phyloP scores from a whole-genome alignment of 257 asterid species.

The Solanum virginianum region DNA sequence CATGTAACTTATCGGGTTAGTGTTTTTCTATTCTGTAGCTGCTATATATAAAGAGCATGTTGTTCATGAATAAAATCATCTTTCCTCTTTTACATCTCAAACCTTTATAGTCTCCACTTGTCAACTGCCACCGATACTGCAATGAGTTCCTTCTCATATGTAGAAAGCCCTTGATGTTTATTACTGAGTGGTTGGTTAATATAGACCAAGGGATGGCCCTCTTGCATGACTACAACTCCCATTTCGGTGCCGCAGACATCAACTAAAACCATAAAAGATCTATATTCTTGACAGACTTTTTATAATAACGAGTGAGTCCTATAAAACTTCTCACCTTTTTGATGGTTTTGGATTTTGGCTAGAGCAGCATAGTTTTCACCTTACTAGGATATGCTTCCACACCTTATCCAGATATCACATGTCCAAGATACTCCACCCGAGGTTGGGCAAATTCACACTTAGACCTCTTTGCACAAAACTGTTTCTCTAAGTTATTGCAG shows the following conservation, averaged over 20 bases:
- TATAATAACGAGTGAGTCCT: background rate
- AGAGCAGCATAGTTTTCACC: background rate
- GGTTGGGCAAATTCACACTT: background rate
- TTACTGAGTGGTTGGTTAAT: background rate
- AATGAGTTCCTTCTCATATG: background rate
- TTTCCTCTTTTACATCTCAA: background rate
- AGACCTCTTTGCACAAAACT: background rate
- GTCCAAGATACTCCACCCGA: background rate
- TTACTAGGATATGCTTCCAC: background rate
- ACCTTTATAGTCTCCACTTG: background rate
- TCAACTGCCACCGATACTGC: background rate
- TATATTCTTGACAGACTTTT: background rate
- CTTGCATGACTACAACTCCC: background rate
- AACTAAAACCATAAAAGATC: background rate
- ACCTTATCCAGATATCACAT: background rate
- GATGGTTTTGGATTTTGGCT: background rate
- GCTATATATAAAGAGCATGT: background rate
- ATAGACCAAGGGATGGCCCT: background rate
- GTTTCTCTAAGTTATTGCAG: background rate
- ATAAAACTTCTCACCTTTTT: background rate
- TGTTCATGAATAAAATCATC: background rate
- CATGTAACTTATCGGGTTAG: background rate
- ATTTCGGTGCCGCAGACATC: background rate
- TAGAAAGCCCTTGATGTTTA: background rate
- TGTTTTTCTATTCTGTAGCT: background rate